Evolutionary conservation across 306 rosid genomes (phyloP), one percentile per base, ranked within the genome.

Genomic region (Acmispon strigosus): DNA sequence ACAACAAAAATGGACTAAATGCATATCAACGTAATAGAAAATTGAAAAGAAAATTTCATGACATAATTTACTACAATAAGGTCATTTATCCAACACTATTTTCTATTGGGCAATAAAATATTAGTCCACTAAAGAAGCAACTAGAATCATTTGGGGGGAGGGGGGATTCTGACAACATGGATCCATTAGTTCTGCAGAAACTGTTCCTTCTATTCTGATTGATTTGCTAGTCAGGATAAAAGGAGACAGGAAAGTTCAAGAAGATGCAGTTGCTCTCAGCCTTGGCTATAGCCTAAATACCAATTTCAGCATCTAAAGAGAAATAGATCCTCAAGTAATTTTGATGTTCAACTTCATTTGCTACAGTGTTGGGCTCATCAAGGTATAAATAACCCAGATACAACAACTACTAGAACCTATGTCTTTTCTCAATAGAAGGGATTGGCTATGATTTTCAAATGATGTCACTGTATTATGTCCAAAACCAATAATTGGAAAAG

Each of bases 1-100:
- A 19, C 68, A 15, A 66, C 13, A 63, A 47, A 36, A 41, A 70
- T 66, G 50, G 41, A 74, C 39, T 20, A 20, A 47, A 66, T 41
- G 51, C 77, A 72, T 20, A 65, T 55, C 52, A 70, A 58, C 72
- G 50, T 37, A 13, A 45, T 49, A 15, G 27, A 62, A 72, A 69
- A 51, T 7, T 20, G 4, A 53, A 57, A 66, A 34, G 39, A 53
- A 64, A 49, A 62, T 10, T 42, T 60, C 17, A 22, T 39, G 44
- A 10, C 54, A 51, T 20, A 58, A 39, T 41, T 68, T 49, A 58
- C 41, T 13, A 50, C 16, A 14, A 19, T 55, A 27, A 27, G 32
- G 3, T 27, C 32, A 27, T 27, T 27, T 27, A 27, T 3, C 32
- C 59, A 29, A 34, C 71, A 61, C 20, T 6, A 18, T 24, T 77